Evolutionary conservation across 225 moss, liverwort and hornwort species (phyloP), one percentile per base, ranked within the genome.

Genomic region (Takakia lepidozioides): DNA sequence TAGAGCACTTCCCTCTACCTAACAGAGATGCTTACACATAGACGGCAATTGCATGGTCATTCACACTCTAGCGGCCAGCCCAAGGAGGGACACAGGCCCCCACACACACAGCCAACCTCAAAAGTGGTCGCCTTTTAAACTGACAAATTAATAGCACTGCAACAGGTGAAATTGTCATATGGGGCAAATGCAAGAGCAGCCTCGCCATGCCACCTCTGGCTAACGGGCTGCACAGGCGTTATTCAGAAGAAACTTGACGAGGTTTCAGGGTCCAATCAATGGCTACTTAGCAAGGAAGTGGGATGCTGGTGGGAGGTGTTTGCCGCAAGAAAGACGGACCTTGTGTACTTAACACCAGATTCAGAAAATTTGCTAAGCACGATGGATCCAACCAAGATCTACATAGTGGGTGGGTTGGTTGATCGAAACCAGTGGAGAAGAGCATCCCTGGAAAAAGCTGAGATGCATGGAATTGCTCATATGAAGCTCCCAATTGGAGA

Each of bases 401-500:
- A 78, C 45, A 64, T 78, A 9, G 46, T 78, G 19, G 72, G 78
- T 47, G 78, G 78, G n/a, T 39, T 78, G 14, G 78, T 78, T 15
- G 78, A 78, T 61, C 60, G 78, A 9, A 78, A 72, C 39, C 56
- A 72, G 38, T 72, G 72, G 72, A 78, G 72, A 24, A 68, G 64
- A 45, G 22, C 71, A 19, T 72, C 78, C 19, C 44, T 78, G 13
- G 68, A 65, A 30, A 78, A 78, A 57, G 78, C 72, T 7, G 50
- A 38, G 30, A 24, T 43, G 27, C 72, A 72, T 36, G 63, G 55
- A 14, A 78, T 78, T 51, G 67, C 68, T 9, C 72, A 72, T 23
- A 68, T 72, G 1, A 78, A 78, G 65, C 54, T 78, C 5, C 78
- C 78, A 34, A 29, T 78, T n/a, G 73, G 72, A 44, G 72, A 78